Evolutionary conservation across 768 basidiomycete genomes (phyloP), one percentile per base, ranked within the genome.

Genomic region (Russula sp.): DNA sequence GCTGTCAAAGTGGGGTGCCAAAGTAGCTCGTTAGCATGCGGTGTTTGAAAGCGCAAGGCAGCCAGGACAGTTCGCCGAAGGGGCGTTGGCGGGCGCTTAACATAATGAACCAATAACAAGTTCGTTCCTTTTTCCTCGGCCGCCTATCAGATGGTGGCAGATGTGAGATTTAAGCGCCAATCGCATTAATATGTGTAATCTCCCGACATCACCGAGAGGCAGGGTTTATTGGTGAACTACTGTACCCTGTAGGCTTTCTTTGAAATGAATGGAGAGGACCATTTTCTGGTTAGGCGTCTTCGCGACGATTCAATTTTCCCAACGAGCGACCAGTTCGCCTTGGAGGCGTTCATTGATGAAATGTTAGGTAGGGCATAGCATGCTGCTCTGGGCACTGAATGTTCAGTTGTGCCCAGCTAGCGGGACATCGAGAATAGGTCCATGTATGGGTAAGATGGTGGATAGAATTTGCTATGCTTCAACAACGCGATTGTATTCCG

Each of bases 41-140:
- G 63, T 40, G 63, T 64, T 64, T 63, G 62, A 64, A 54, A 50
- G 63, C 42, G 34, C 32, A 35, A 48, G 57, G 39, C 31, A 39
- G 47, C 34, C 11, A 44, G 39, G 47, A 44, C 39, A 42, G 51
- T 39, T 57, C 35, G 44, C 52, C 57, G 51, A 59, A 63, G 57
- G 45, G 57, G 40, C 11, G 20, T 42, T 16, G 62, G 44, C 5
- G 55, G 44, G 57, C 57, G 62, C 62, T 49, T 39, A 39, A 34
- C 32, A 1, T 27, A 34, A 31, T 5, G 45, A 42, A 8, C 62
- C 57, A 59, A 63, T 58, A 45, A 20, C 13, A 40, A 35, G 18
- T 22, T 59, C 20, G 34, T 48, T 35, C 35, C 22, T 27, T 16
- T 48, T 55, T 39, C n/a, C 35, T 55, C 47, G 52, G 47, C 53